A percentile compares a stretch with the other conserved stretches of the same genome.
phyloP scores from a whole-genome alignment of 495 filamentous ascomycete species.

The Schizothecium vesticola region DNA sequence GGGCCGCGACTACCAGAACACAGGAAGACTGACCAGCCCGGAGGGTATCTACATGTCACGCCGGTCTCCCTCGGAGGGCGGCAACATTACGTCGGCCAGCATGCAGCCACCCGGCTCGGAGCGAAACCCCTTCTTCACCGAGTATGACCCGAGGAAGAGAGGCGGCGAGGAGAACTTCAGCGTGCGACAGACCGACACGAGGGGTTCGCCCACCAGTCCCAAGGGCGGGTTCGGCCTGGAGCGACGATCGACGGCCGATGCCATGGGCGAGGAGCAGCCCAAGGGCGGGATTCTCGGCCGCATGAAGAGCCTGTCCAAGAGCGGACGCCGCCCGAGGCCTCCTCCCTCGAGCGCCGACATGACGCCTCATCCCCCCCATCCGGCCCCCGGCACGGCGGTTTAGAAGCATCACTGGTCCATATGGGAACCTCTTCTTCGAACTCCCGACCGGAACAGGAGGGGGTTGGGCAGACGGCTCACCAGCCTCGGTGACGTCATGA shows the following conservation, averaged over 20 bases:
- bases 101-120: slow-evolving; percentile 59
- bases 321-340: slow-evolving; percentile 39
- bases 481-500: slow-evolving; percentile 1
- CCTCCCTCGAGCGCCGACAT: slow-evolving; percentile 27
- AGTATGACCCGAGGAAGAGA: slow-evolving; percentile 55
- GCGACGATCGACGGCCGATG: slow-evolving; percentile 66
- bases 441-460: not conserved
- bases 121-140: slow-evolving; percentile 81
- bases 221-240: slow-evolving; percentile 52
- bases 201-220: slow-evolving; percentile 58
- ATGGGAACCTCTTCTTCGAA: not conserved
- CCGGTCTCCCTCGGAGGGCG: slow-evolving; percentile 47
- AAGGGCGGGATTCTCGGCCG: slow-evolving; percentile 72
- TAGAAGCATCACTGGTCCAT: slow-evolving; percentile 17
- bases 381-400: slow-evolving; percentile 27
- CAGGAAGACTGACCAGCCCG: slow-evolving; percentile 49
- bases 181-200: slow-evolving; percentile 37
- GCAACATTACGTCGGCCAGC: slow-evolving; percentile 60
- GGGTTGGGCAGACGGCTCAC: not conserved
- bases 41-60: slow-evolving; percentile 35
- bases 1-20: slow-evolving; percentile 46
- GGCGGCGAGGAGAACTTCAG: slow-evolving; percentile 40
- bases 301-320: slow-evolving; percentile 76
- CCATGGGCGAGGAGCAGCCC: slow-evolving; percentile 37
- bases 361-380: slow-evolving; percentile 11